A percentile compares a stretch with the other conserved stretches of the same genome.
These are phyloP conservation scores for Microbotryum saponariae DNA, from an alignment of 1,284 basidiomycete genomes.

Conservation along the genomic window DNA sequence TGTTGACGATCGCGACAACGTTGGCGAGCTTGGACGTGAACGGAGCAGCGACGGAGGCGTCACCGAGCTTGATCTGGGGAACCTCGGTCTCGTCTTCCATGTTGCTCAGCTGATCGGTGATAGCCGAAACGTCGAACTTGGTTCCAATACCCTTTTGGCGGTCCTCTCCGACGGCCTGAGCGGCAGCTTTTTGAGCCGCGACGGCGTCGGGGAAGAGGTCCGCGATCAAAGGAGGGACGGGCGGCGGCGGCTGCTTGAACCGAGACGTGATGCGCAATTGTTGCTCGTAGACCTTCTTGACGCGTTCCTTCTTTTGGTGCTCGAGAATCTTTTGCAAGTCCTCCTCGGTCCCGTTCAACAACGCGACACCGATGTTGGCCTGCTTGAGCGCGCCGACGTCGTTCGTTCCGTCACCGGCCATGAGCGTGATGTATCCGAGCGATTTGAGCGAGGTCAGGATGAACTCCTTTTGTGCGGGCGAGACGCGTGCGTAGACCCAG, in stretches of 20 bases:
- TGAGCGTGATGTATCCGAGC: slow-evolving; percentile 81
- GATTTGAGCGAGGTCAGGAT: slow-evolving; percentile 80
- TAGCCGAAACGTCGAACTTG: slow-evolving; percentile 80
- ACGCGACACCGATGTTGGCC: slow-evolving; percentile 86
- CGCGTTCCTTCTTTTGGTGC: slow-evolving; percentile 72
- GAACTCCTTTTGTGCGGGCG: slow-evolving; percentile 87
- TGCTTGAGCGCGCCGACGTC: slow-evolving; percentile 94
- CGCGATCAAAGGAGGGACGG: slow-evolving; percentile 66
- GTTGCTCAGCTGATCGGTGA: slow-evolving; percentile 81
- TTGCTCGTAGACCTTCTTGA: slow-evolving; percentile 93
- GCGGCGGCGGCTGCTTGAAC: slow-evolving; percentile 84
- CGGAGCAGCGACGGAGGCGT: slow-evolving; percentile 90
- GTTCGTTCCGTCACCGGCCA: slow-evolving; percentile 96
- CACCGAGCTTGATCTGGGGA: slow-evolving; percentile 92
- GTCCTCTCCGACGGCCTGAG: slow-evolving; percentile 39
- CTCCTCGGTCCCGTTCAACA: slow-evolving; percentile 81
- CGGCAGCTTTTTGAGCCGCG: slow-evolving; percentile 73
- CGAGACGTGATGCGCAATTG: slow-evolving; percentile 78
- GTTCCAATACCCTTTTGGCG: slow-evolving; percentile 49
- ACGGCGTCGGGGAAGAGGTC: slow-evolving; percentile 81
- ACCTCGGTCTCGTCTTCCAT: slow-evolving; percentile 84
- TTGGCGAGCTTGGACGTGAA: slow-evolving; percentile 93
- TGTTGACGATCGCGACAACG: slow-evolving; percentile 85
- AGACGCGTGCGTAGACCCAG: slow-evolving; percentile 94
- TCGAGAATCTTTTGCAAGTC: slow-evolving; percentile 89